phyloP scores from a whole-genome alignment of 2,329 filamentous ascomycete genomes.

The Clonostachys rhizophaga region DNA sequence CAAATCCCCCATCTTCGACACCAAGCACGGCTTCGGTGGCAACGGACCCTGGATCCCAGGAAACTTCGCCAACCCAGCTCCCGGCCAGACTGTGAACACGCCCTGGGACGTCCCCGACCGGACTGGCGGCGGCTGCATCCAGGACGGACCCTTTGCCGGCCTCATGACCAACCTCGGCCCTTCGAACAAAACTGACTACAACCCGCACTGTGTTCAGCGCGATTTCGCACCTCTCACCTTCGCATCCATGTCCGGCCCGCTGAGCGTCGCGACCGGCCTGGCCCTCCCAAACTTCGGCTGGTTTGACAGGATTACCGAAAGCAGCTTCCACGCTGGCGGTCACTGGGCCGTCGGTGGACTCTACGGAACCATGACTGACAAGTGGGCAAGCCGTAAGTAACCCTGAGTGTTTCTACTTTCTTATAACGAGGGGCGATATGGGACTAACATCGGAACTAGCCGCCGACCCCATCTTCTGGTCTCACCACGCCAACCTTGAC shows the following conservation, averaged over 20 bases:
- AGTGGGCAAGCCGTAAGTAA: slow-evolving; percentile 1
- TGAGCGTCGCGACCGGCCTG: too few species aligned
- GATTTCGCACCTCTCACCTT: too few species aligned
- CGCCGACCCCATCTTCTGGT: slow-evolving; percentile 11
- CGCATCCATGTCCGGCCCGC: too few species aligned
- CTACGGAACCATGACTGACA: slow-evolving; percentile 4
- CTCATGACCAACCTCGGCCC: slow-evolving; percentile 1
- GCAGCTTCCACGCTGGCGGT: slow-evolving; percentile 2
- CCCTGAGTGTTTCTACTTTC: background rate
- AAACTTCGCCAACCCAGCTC: background rate
- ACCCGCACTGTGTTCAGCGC: slow-evolving; percentile 8
- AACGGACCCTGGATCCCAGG: slow-evolving; percentile 2
- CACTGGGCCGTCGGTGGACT: slow-evolving; percentile 4
- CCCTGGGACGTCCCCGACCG: background rate
- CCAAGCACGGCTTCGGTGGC: slow-evolving; percentile 6
- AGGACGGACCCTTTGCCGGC: background rate
- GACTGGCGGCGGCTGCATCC: background rate
- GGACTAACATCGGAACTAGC: background rate
- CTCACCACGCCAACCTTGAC: slow-evolving; percentile 11
- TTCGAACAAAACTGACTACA: slow-evolving; percentile 5
- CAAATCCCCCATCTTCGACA: slow-evolving; percentile 6
- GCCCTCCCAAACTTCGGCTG: too few species aligned
- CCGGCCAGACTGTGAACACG: background rate
- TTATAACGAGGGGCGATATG: slow-evolving; percentile 4
- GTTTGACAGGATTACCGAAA: background rate